These are phyloP conservation scores for Kodamaea plutei DNA, from an alignment of 1,139 yeast genomes.

Conservation along the genomic window DNA sequence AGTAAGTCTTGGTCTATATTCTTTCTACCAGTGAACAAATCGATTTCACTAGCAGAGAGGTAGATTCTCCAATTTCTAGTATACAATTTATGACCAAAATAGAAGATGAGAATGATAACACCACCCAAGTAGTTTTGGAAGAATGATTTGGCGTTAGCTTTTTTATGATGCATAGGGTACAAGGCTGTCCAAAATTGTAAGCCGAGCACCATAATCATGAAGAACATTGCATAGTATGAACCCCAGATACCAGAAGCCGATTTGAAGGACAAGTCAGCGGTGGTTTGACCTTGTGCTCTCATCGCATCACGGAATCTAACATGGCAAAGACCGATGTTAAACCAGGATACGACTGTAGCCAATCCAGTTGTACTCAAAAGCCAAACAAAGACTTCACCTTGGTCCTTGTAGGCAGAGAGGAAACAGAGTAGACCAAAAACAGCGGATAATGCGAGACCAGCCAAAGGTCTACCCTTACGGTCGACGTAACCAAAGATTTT, in stretches of 20 bases:
- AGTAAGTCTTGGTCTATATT: conserved; percentile 24
- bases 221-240: conserved; percentile 29
- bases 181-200: conserved; percentile 39
- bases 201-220: conserved; percentile 29
- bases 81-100: conserved; percentile 30
- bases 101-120: conserved; percentile 29
- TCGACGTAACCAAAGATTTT: conserved; percentile 34
- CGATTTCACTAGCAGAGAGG: conserved; percentile 25
- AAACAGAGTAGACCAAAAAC: conserved; percentile 39
- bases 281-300: conserved; percentile 26
- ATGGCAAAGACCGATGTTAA: conserved; percentile 36
- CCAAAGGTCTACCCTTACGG: conserved; percentile 40
- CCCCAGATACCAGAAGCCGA: conserved; percentile 32
- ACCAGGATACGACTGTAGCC: conserved; percentile 43
- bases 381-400: conserved; percentile 38
- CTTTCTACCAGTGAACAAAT: conserved; percentile 33
- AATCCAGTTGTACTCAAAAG: conserved; percentile 39
- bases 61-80: conserved; percentile 32
- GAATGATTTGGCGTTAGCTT: conserved; percentile 26
- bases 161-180: conserved; percentile 29
- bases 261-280: conserved; percentile 25
- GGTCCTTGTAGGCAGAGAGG: conserved; percentile 38
- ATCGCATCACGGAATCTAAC: conserved; percentile 38
- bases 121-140: conserved; percentile 38
- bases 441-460: conserved; percentile 33